Conservation (phyloP, 345 rosid species). For the Pugionium dolabratum region DNA sequence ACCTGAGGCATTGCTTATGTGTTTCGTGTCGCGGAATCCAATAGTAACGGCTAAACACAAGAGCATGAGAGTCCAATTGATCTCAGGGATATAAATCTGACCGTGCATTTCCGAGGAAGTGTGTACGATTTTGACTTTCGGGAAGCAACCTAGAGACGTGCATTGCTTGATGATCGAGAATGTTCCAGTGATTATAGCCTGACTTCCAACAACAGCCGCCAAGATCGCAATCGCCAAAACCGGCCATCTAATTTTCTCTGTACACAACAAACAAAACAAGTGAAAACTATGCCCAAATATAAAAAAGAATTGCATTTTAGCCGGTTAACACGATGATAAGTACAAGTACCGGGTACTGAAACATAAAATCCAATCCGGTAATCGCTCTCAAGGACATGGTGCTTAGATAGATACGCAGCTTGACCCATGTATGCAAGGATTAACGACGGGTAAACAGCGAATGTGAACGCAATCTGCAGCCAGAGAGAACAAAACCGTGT, state of each 20-base stretch:
- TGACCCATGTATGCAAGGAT: constrained; percentile 99
- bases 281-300: constrained; percentile 21
- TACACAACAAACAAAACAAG: constrained; percentile 28
- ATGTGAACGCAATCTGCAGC: constrained; percentile 88
- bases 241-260: constrained; percentile 82
- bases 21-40: constrained; percentile 89
- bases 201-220: constrained; percentile 98
- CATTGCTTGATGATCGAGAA: constrained; percentile 97
- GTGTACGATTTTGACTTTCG: constrained; percentile 85
- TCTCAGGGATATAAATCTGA: constrained; percentile 94
- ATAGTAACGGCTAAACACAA: constrained; percentile 91
- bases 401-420: constrained; percentile 91
- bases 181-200: constrained; percentile 95
- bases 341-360: constrained; percentile 77
- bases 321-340: constrained; percentile 14
- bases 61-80: constrained; percentile 95
- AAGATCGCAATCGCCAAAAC: constrained; percentile 89
- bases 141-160: constrained; percentile 91
- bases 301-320: neutral
- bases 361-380: constrained; percentile 89
- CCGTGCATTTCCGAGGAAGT: constrained; percentile 92
- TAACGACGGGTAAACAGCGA: constrained; percentile 89
- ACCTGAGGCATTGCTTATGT: constrained; percentile 94
- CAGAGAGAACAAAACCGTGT: constrained; percentile 6
- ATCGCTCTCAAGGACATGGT: constrained; percentile 58